phyloP scores from a whole-genome alignment of 805 yeast species.

The Zygosaccharomyces lentus region DNA sequence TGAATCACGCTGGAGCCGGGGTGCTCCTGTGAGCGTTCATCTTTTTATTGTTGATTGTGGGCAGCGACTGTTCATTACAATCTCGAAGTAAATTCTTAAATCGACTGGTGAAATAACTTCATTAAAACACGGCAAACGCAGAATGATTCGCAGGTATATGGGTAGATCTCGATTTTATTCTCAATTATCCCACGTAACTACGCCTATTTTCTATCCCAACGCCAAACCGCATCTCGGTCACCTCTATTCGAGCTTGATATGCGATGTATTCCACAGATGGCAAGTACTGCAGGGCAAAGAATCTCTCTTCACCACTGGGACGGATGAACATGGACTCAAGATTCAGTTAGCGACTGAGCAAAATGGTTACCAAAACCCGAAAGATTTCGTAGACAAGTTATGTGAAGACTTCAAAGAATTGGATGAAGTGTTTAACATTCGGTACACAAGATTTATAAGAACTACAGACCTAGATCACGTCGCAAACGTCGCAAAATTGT shows the following conservation, averaged over 20 bases:
- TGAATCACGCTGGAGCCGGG: background rate
- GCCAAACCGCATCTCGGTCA: slow-evolving; percentile 95
- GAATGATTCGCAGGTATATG: background rate
- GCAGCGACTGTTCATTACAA: background rate
- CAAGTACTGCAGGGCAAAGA: slow-evolving; percentile 43
- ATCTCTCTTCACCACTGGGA: slow-evolving; percentile 75
- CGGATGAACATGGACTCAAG: slow-evolving; percentile 95
- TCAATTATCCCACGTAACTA: slow-evolving; percentile 51
- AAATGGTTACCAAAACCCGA: slow-evolving; percentile 47
- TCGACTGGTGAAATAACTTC: background rate
- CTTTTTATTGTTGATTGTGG: background rate
- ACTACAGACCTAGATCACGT: slow-evolving; percentile 85
- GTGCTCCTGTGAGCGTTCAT: background rate
- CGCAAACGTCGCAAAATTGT: slow-evolving; percentile 58
- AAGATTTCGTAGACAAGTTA: slow-evolving; percentile 66
- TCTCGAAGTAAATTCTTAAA: background rate
- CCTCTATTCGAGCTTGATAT: slow-evolving; percentile 76
- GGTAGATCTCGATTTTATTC: slow-evolving; percentile 8
- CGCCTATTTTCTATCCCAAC: slow-evolving; percentile 95
- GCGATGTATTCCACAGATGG: slow-evolving; percentile 81
- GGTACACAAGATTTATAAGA: slow-evolving; percentile 74
- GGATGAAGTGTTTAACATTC: slow-evolving; percentile 54
- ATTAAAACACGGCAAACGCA: background rate
- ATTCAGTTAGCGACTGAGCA: slow-evolving; percentile 79
- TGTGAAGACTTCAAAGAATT: slow-evolving; percentile 59